Conservation (phyloP, 345 rosid species). For the Stellera chamaejasme region DNA sequence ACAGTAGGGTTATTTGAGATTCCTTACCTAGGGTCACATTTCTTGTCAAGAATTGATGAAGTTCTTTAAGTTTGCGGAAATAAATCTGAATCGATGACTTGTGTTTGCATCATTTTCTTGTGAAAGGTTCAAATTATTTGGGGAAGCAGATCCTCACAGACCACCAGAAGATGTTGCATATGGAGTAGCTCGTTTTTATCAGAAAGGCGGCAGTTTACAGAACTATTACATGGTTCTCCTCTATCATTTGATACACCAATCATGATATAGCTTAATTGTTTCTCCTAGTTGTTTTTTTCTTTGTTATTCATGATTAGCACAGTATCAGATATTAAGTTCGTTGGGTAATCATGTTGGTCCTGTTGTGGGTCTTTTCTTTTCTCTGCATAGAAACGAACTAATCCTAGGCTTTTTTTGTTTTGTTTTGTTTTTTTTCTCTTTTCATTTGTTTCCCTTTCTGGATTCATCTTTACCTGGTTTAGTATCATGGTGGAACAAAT, state of each 20-base stretch:
- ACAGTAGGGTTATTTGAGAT: too few relatives aligned
- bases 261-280: background rate
- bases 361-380: too few relatives aligned
- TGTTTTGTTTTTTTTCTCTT: too few relatives aligned
- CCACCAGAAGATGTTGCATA: conserved; percentile 86
- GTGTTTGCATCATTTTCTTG: background rate
- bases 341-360: too few relatives aligned
- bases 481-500: conserved; percentile 99
- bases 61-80: too few relatives aligned
- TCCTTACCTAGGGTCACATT: too few relatives aligned
- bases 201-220: conserved; percentile 82
- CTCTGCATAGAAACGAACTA: too few relatives aligned
- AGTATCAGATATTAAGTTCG: background rate
- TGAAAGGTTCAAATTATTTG: conserved; percentile 86
- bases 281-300: background rate
- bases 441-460: background rate
- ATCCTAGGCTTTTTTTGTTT: background rate
- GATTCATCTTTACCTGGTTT: conserved; percentile 10
- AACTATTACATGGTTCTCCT: conserved; percentile 81
- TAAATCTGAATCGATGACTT: too few relatives aligned
- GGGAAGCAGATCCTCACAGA: conserved; percentile 84
- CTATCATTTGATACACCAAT: background rate
- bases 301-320: background rate
- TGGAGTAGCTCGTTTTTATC: conserved; percentile 85
- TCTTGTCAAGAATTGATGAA: too few relatives aligned